Evolutionary conservation across 805 yeast species (phyloP), one percentile per base, ranked within the genome.

Genomic region (Helenozyma baotianmanensis): DNA sequence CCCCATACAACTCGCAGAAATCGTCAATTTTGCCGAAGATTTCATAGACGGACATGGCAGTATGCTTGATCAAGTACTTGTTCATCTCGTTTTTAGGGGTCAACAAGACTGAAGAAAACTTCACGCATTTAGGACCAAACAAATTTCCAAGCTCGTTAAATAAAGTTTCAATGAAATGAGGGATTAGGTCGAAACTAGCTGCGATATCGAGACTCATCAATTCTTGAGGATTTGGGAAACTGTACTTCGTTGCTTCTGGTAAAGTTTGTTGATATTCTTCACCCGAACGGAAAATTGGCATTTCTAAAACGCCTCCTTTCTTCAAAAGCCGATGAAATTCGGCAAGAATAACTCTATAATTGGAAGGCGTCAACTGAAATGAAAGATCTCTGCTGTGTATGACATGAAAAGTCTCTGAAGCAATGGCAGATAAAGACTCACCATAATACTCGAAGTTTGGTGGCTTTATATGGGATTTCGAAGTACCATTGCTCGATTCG

Each of bases 261-360:
- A 13, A 18, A 13, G 21, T 13, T 17, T 17, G 19, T 8, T 6
- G 8, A 17, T 17, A 14, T 10, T 30, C 40, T 10, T 23, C 29
- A 3, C 45, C 43, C 4, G 45, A 16, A 2, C 39, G 21, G 4
- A 45, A 21, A 32, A 43, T 21, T 4, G 68, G 67, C 9, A 59
- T 26, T 32, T 64, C 69, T 9, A 66, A 34, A 2, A 42, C 29
- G 2, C 72, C 72, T 1, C 61, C 70, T 5, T 33, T 40, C 34
- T 54, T 56, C 31, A 67, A 48, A 14, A 66, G 52, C 19, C 72
- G 45, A 35, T 58, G 37, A 32, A 64, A 63, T 35, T 67, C 66
- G 6, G 38, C 25, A 3, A 65, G 33, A 6, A 61, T 37, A 1
- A 48, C 42, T 21, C 36, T 49, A 33, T 46, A 49, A 33, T 62